Percentiles rank a stretch among this genome's conserved stretches.
Evolutionary conservation across 2,329 filamentous ascomycete species (phyloP).

Genomic region (Biscogniauxia marginata): DNA sequence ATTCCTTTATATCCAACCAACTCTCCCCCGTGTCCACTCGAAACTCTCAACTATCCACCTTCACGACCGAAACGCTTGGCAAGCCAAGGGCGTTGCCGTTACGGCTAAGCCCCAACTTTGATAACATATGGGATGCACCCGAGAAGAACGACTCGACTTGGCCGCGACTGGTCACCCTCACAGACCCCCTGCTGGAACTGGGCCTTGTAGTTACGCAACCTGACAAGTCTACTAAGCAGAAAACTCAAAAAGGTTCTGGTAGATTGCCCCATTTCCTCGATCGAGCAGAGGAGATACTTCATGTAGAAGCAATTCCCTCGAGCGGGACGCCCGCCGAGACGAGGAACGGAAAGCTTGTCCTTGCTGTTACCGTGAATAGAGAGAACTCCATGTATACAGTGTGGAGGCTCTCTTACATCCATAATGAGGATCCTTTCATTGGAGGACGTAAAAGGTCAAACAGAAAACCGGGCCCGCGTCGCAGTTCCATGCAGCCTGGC

Average conservation of each 20-base stretch:
- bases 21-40: slow-evolving; percentile 49
- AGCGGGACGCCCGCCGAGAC: slow-evolving; percentile 39
- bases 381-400: slow-evolving; percentile 76
- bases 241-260: slow-evolving; percentile 38
- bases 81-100: slow-evolving; percentile 54
- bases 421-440: slow-evolving; percentile 60
- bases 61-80: slow-evolving; percentile 57
- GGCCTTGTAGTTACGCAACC: slow-evolving; percentile 72
- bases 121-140: slow-evolving; percentile 57
- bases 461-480: slow-evolving; percentile 48
- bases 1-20: slow-evolving; percentile 78
- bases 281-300: slow-evolving; percentile 77
- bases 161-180: slow-evolving; percentile 78
- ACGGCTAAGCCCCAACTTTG: slow-evolving; percentile 52
- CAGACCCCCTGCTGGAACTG: slow-evolving; percentile 81
- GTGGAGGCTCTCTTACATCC: slow-evolving; percentile 79
- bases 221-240: slow-evolving; percentile 39
- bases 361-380: slow-evolving; percentile 79
- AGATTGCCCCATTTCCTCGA: slow-evolving; percentile 61
- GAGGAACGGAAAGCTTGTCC: slow-evolving; percentile 53
- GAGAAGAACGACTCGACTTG: slow-evolving; percentile 57
- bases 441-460: slow-evolving; percentile 46
- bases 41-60: slow-evolving; percentile 49
- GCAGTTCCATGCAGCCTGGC: slow-evolving; percentile 65
- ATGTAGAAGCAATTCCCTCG: slow-evolving; percentile 68